Conservation (phyloP, 139 green algal species). For the Penium margaritaceum region DNA sequence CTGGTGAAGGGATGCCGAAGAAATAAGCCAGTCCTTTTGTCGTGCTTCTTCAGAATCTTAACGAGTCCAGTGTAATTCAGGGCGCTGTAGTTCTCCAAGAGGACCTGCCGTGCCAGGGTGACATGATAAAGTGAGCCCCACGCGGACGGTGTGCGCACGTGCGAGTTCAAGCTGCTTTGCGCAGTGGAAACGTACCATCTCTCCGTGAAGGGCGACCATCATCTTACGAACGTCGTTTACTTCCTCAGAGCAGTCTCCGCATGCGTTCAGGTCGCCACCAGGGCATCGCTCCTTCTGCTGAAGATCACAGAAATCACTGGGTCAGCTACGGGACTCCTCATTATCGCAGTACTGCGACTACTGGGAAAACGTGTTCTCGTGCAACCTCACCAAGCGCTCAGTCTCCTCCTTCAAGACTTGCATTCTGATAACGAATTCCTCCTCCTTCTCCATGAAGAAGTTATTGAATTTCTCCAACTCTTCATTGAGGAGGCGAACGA, state of each 20-base stretch:
- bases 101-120: constrained; percentile 22
- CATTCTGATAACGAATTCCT: constrained; percentile 50
- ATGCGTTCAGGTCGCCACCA: not conserved
- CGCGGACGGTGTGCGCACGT: too few species aligned
- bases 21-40: constrained; percentile 46
- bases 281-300: too few species aligned
- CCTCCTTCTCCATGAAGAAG: constrained; percentile 56
- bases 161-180: not conserved
- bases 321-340: too few species aligned
- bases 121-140: not conserved
- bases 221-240: constrained; percentile 22
- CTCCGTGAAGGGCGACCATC: constrained; percentile 48
- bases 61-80: constrained; percentile 48
- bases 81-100: constrained; percentile 50
- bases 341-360: too few species aligned
- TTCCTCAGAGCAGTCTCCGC: not conserved
- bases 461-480: constrained; percentile 53
- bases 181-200: constrained; percentile 32
- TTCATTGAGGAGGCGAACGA: constrained; percentile 45
- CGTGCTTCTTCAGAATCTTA: constrained; percentile 56
- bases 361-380: too few species aligned
- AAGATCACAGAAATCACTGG: too few species aligned
- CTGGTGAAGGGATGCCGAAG: constrained; percentile 41
- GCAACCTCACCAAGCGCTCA: constrained; percentile 16
- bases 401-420: constrained; percentile 30